phyloP scores from a whole-genome alignment of 2,329 filamentous ascomycete species.

The Diplocarpon rosae region DNA sequence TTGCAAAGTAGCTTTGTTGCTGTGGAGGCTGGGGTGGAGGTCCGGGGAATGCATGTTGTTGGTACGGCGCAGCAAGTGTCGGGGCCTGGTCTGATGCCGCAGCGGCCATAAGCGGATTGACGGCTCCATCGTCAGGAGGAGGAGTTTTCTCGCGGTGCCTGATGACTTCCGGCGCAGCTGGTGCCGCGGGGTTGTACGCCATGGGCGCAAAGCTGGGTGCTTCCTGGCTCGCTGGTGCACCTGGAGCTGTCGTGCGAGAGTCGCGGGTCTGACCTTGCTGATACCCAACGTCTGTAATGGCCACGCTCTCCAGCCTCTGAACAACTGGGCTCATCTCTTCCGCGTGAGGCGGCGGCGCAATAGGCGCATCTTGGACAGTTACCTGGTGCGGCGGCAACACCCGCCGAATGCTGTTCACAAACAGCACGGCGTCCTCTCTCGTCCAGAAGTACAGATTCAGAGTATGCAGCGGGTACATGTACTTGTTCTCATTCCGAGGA shows the following conservation, averaged over 20 bases:
- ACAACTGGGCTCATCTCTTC: slow-evolving; percentile 56
- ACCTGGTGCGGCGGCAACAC: slow-evolving; percentile 51
- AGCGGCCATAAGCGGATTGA: slow-evolving; percentile 46
- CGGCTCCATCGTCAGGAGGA: slow-evolving; percentile 54
- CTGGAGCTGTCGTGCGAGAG: slow-evolving; percentile 22
- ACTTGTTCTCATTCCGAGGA: slow-evolving; percentile 62
- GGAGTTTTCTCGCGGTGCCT: slow-evolving; percentile 70
- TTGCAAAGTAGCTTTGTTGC: slow-evolving; percentile 29
- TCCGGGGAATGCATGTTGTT: slow-evolving; percentile 15
- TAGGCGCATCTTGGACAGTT: slow-evolving; percentile 54
- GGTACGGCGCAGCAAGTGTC: slow-evolving; percentile 39
- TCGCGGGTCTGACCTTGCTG: slow-evolving; percentile 22
- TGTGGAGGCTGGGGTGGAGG: slow-evolving; percentile 9
- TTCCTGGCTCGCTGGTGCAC: slow-evolving; percentile 27
- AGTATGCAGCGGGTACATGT: slow-evolving; percentile 66
- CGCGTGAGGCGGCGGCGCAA: slow-evolving; percentile 34
- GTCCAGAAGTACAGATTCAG: slow-evolving; percentile 76
- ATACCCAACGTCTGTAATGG: slow-evolving; percentile 49
- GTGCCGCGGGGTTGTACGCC: slow-evolving; percentile 71
- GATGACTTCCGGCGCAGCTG: slow-evolving; percentile 61
- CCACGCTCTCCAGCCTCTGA: slow-evolving; percentile 60
- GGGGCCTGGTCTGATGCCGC: slow-evolving; percentile 45
- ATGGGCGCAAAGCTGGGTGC: slow-evolving; percentile 48
- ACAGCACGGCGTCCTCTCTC: slow-evolving; percentile 56
- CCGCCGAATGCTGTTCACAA: slow-evolving; percentile 56